Evolutionary conservation across 352 stramenopile genomes (phyloP).

Genomic region (Phytopythium aichiense): DNA sequence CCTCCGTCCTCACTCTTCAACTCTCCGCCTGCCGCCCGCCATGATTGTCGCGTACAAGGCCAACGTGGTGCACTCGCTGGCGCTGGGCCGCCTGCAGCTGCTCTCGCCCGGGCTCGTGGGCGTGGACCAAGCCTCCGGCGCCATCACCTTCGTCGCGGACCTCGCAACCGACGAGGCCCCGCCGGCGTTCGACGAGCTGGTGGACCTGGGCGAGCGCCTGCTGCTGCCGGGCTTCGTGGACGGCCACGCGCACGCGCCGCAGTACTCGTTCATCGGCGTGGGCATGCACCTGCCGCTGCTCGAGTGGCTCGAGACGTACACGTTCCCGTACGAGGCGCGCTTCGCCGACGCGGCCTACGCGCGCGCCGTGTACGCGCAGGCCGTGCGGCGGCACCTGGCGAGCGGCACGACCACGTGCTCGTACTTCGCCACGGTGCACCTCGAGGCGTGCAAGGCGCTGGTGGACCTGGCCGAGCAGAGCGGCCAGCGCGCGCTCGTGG

Average conservation of each 20-base stretch:
- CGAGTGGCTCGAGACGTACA: constrained; percentile 93
- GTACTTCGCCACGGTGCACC: constrained; percentile 93
- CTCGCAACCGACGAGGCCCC: constrained; percentile 15
- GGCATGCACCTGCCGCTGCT: constrained; percentile 92
- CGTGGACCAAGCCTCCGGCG: constrained; percentile 29
- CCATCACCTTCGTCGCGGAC: constrained; percentile 47
- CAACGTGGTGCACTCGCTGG: constrained; percentile 72
- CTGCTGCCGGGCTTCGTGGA: constrained; percentile 94
- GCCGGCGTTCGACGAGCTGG: constrained; percentile 40
- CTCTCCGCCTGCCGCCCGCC: neutral
- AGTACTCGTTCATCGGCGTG: constrained; percentile 92
- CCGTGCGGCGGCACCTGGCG: constrained; percentile 81
- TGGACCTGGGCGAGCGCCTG: constrained; percentile 71
- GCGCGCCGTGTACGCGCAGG: constrained; percentile 80
- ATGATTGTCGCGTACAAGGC: constrained; percentile 64
- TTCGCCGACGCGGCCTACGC: constrained; percentile 68
- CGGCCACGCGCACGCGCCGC: constrained; percentile 91
- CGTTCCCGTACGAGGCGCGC: constrained; percentile 91
- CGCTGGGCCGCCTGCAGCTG: constrained; percentile 52
- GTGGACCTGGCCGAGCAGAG: constrained; percentile 76
- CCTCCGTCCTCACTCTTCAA: neutral
- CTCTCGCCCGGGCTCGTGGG: constrained; percentile 64
- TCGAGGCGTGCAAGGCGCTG: constrained; percentile 89
- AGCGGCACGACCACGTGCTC: constrained; percentile 93
- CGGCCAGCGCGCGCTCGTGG: constrained; percentile 89